Percentiles rank a stretch among this genome's conserved stretches.
Conservation (phyloP, 2,329 filamentous ascomycete genomes). For the Talaromyces albobiverticillius region DNA sequence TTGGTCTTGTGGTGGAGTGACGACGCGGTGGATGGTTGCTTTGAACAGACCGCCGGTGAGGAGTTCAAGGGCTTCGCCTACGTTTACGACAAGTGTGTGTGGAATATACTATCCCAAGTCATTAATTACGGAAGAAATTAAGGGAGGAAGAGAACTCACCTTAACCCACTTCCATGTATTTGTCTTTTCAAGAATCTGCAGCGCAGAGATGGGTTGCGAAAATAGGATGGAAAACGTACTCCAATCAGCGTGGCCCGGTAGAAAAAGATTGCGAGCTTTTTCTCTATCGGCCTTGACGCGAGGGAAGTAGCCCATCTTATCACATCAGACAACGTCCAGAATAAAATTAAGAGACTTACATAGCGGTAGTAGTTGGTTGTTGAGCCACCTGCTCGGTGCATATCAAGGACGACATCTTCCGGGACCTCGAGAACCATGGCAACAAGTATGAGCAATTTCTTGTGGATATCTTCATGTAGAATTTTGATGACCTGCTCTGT, state of each 20-base stretch:
- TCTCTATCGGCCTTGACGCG: background rate
- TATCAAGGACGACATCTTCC: background rate
- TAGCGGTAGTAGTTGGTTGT: background rate
- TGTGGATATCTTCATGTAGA: background rate
- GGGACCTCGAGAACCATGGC: background rate
- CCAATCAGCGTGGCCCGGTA: conserved; percentile 6
- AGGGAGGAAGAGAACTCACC: too few species aligned
- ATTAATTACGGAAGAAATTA: too few species aligned
- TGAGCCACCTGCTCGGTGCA: background rate
- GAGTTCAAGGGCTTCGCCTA: background rate
- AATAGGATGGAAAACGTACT: conserved; percentile 1
- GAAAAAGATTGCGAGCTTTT: background rate
- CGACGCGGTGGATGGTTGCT: conserved; percentile 3
- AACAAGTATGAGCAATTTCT: background rate
- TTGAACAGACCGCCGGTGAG: background rate
- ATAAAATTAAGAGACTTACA: background rate
- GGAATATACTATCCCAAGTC: background rate
- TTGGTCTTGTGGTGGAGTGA: background rate
- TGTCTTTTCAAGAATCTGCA: background rate
- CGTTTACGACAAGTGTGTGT: background rate
- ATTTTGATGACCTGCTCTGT: background rate
- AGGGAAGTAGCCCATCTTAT: background rate
- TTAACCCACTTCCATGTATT: background rate
- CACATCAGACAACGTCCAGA: background rate
- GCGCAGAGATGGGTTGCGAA: conserved; percentile 2